Percentiles rank a stretch among this genome's conserved stretches.
Conservation (phyloP, 1,284 basidiomycete genomes). For the Peniophora sp. region DNA sequence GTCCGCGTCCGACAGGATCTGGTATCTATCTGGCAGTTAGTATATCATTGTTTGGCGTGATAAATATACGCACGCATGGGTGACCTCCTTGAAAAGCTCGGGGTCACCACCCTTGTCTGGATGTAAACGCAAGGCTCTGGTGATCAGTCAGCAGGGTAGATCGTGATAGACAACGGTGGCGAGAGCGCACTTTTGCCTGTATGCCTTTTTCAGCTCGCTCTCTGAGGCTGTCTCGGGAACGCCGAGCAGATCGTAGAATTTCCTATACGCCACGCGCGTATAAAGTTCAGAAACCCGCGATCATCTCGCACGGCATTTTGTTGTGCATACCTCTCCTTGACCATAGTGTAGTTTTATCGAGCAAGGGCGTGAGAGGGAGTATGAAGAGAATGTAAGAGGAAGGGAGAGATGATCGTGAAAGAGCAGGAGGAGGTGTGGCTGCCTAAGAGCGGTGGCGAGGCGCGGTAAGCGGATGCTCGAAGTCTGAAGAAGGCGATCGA, state of each 20-base stretch:
- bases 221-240: conserved; percentile 73
- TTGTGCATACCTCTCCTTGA: conserved; percentile 57
- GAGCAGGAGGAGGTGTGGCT: neutral
- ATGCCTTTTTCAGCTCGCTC: conserved; percentile 87
- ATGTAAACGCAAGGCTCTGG: conserved; percentile 81
- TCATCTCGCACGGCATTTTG: neutral
- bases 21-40: conserved; percentile 60
- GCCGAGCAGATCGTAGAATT: conserved; percentile 87
- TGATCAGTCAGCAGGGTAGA: conserved; percentile 6
- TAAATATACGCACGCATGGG: conserved; percentile 71
- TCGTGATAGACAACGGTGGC: neutral
- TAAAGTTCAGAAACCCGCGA: conserved; percentile 2
- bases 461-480: conserved; percentile 3
- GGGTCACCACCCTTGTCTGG: conserved; percentile 98
- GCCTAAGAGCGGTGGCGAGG: neutral
- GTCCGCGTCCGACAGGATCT: conserved; percentile 86
- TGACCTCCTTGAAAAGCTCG: conserved; percentile 96
- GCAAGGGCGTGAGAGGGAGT: conserved; percentile 2
- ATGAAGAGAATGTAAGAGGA: conserved; percentile 5
- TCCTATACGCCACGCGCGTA: conserved; percentile 37
- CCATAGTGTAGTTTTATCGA: conserved; percentile 34
- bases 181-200: conserved; percentile 75
- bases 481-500: neutral
- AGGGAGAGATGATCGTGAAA: neutral
- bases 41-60: neutral